Evolutionary conservation across 129 eudicot species (phyloP).

Genomic region (Gnaphalium uliginosum): DNA sequence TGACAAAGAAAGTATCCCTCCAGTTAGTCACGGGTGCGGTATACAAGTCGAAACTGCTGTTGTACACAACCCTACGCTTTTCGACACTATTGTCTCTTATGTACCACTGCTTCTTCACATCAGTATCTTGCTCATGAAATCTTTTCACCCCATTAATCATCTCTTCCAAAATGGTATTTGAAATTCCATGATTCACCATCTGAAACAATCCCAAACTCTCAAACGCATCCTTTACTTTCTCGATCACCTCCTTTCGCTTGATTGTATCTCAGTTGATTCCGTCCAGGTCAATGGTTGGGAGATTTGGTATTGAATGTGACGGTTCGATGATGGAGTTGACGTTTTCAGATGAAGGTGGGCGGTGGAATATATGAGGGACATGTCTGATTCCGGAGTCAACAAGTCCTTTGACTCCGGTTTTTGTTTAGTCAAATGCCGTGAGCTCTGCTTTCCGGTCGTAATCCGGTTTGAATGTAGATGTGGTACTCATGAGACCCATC

Average conservation of each 20-base stretch:
- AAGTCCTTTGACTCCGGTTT: slow-evolving; percentile 50
- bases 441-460: slow-evolving; percentile 31
- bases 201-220: too few species aligned
- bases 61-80: slow-evolving; percentile 1
- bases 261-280: too few species aligned
- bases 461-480: not conserved
- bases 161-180: too few species aligned
- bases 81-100: slow-evolving; percentile 5
- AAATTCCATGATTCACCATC: too few species aligned
- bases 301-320: not conserved
- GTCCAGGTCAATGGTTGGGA: not conserved
- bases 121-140: too few species aligned
- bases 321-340: not conserved
- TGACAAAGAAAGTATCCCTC: slow-evolving; percentile 34
- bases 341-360: not conserved
- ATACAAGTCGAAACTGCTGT: slow-evolving; percentile 31
- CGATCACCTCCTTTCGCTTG: too few species aligned
- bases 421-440: slow-evolving; percentile 39
- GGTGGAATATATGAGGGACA: slow-evolving; percentile 36
- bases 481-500: not conserved
- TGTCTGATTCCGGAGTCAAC: slow-evolving; percentile 37
- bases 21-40: slow-evolving; percentile 18
- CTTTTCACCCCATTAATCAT: too few species aligned
- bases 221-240: too few species aligned
- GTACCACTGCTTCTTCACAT: slow-evolving; percentile 25